Percentiles rank a stretch among this genome's conserved stretches.
Evolutionary conservation across 495 filamentous ascomycete species (phyloP).

Genomic region (Daldinia bambusicola): DNA sequence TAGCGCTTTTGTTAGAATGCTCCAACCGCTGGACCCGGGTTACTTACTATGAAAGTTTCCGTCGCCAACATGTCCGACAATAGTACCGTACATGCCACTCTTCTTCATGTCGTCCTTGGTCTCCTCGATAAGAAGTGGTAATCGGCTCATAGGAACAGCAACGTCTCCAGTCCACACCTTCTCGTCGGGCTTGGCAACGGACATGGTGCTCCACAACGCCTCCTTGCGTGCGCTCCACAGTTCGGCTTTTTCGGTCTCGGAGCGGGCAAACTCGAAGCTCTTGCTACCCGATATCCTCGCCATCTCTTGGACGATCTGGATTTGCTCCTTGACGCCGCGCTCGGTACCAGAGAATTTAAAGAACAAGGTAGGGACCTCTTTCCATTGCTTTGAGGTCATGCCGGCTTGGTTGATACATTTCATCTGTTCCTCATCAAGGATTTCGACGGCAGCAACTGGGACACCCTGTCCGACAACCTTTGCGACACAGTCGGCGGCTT

Average conservation of each 20-base stretch:
- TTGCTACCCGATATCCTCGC: slow-evolving; percentile 69
- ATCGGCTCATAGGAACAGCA: slow-evolving; percentile 77
- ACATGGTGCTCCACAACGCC: slow-evolving; percentile 79
- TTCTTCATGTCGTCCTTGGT: slow-evolving; percentile 76
- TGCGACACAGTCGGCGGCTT: slow-evolving; percentile 84
- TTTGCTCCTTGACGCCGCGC: slow-evolving; percentile 82
- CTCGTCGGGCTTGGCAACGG: slow-evolving; percentile 65
- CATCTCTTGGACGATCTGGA: slow-evolving; percentile 74
- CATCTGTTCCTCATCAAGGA: slow-evolving; percentile 96
- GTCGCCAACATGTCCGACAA: slow-evolving; percentile 86
- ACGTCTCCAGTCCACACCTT: slow-evolving; percentile 88
- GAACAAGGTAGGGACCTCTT: slow-evolving; percentile 85
- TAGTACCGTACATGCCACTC: slow-evolving; percentile 74
- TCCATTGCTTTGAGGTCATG: slow-evolving; percentile 76
- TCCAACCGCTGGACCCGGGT: neutral
- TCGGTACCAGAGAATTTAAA: slow-evolving; percentile 92
- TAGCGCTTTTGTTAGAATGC: slow-evolving; percentile 44
- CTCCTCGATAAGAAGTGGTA: slow-evolving; percentile 81
- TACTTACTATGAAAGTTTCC: slow-evolving; percentile 81
- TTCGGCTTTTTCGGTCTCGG: slow-evolving; percentile 73
- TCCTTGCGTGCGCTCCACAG: slow-evolving; percentile 92
- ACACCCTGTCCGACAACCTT: slow-evolving; percentile 82
- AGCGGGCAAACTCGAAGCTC: slow-evolving; percentile 82
- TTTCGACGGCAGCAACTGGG: slow-evolving; percentile 87
- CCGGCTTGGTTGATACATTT: slow-evolving; percentile 85